phyloP scores from a whole-genome alignment of 2,329 filamentous ascomycete species.

The Furcasterigmium sp. region DNA sequence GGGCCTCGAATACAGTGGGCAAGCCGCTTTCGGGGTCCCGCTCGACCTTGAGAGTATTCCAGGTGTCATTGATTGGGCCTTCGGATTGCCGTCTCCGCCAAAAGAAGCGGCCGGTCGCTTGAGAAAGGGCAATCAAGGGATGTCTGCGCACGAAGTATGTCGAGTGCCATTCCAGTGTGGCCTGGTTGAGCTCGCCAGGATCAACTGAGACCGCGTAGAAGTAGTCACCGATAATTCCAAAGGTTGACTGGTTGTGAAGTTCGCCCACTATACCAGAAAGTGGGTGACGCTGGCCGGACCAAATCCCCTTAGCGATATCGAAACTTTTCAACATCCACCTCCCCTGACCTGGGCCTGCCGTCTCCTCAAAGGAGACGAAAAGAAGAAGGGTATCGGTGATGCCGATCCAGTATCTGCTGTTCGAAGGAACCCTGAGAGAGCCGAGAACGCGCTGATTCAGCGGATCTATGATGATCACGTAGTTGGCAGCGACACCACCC shows the following conservation, averaged over 20 bases:
- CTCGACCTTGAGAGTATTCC: slow-evolving; percentile 61
- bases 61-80: slow-evolving; percentile 68
- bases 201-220: slow-evolving; percentile 68
- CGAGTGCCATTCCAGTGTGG: slow-evolving; percentile 62
- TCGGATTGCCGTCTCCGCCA: slow-evolving; percentile 65
- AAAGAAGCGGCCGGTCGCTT: slow-evolving; percentile 38
- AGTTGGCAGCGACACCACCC: neutral
- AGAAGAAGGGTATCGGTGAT: neutral
- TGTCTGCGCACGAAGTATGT: slow-evolving; percentile 53
- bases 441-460: neutral
- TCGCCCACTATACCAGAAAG: too few species aligned
- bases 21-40: slow-evolving; percentile 53
- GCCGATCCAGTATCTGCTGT: neutral
- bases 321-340: slow-evolving; percentile 59
- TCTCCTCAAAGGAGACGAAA: neutral
- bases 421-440: neutral
- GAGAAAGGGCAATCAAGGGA: slow-evolving; percentile 22
- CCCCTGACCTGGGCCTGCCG: neutral
- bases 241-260: too few species aligned
- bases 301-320: too few species aligned
- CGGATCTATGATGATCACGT: neutral
- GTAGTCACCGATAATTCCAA: slow-evolving; percentile 60
- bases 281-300: too few species aligned
- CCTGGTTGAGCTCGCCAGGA: slow-evolving; percentile 40
- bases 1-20: slow-evolving; percentile 59